Evolutionary conservation across 371 early-diverging fungal species (phyloP).

Genomic region (Mortierella sp.): DNA sequence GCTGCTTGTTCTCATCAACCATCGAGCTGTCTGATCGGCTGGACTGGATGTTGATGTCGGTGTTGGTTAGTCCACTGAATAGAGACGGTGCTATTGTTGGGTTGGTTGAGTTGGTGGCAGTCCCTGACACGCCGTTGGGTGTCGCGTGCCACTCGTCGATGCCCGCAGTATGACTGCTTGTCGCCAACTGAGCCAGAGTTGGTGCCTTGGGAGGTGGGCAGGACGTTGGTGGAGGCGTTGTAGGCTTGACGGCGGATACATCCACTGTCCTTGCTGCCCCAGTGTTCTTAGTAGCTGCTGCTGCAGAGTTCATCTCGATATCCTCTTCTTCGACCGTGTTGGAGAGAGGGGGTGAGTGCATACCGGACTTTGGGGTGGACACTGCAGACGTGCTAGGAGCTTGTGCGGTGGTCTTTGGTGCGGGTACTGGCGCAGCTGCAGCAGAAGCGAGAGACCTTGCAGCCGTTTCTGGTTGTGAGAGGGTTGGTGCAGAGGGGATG

Average conservation of each 20-base stretch:
- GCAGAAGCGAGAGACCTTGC: background rate
- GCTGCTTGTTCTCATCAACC: constrained; percentile 2
- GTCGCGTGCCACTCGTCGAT: too few relatives aligned
- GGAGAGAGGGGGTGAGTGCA: constrained; percentile 50
- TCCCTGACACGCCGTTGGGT: too few relatives aligned
- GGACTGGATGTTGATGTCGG: background rate
- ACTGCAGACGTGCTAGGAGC: constrained; percentile 9
- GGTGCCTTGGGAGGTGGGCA: too few relatives aligned
- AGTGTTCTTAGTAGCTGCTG: constrained; percentile 8
- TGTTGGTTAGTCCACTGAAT: background rate
- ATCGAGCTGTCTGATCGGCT: too few relatives aligned
- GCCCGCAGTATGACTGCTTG: too few relatives aligned
- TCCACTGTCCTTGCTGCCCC: background rate
- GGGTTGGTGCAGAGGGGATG: constrained; percentile 5
- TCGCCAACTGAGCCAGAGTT: too few relatives aligned
- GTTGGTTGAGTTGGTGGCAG: background rate
- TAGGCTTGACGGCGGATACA: background rate
- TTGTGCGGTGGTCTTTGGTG: background rate
- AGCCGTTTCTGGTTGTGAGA: background rate
- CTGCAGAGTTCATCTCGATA: constrained; percentile 20
- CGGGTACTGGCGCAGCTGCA: background rate
- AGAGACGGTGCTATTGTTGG: background rate
- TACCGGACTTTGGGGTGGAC: constrained; percentile 33
- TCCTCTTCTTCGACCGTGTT: constrained; percentile 26
- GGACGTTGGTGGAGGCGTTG: too few relatives aligned